These are phyloP conservation scores for Thecaphora frezii DNA, from an alignment of 1,284 basidiomycete species.

Conservation along the genomic window DNA sequence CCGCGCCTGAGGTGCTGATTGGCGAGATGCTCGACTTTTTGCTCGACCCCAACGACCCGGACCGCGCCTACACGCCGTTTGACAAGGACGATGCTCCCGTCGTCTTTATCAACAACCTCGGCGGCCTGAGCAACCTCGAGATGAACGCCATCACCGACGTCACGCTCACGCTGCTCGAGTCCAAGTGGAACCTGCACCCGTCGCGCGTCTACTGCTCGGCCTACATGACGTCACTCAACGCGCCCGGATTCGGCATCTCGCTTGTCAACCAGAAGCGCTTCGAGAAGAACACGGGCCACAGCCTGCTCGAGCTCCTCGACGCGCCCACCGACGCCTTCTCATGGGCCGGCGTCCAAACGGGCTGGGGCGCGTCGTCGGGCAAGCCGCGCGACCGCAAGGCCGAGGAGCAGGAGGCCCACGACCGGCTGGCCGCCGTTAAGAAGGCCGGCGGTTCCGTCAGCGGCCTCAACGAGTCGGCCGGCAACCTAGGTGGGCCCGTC, in stretches of 20 bases:
- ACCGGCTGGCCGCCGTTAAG: conserved; percentile 39
- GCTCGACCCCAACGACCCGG: conserved; percentile 61
- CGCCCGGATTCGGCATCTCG: conserved; percentile 62
- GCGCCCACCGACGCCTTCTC: conserved; percentile 61
- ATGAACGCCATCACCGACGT: conserved; percentile 65
- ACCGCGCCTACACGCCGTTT: conserved; percentile 60
- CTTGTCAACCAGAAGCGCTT: conserved; percentile 62
- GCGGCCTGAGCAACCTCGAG: conserved; percentile 66
- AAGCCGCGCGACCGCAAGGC: conserved; percentile 50
- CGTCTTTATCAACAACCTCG: conserved; percentile 66
- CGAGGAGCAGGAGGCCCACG: conserved; percentile 48
- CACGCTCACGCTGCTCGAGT: conserved; percentile 60
- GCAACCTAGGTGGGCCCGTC: conserved; percentile 41
- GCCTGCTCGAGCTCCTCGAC: conserved; percentile 61
- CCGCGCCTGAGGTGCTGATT: conserved; percentile 41
- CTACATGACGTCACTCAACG: conserved; percentile 64
- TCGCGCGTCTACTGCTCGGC: conserved; percentile 60
- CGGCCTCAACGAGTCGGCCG: conserved; percentile 39
- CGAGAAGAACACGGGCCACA: conserved; percentile 53
- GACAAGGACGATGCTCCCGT: conserved; percentile 61
- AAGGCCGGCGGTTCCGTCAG: conserved; percentile 50
- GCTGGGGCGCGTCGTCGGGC: conserved; percentile 45
- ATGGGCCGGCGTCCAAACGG: conserved; percentile 60
- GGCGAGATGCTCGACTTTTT: conserved; percentile 52
- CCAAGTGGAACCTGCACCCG: conserved; percentile 57